These are phyloP conservation scores for Trichophyton schoenleinii DNA, from an alignment of 2,329 filamentous ascomycete genomes.

Conservation along the genomic window DNA sequence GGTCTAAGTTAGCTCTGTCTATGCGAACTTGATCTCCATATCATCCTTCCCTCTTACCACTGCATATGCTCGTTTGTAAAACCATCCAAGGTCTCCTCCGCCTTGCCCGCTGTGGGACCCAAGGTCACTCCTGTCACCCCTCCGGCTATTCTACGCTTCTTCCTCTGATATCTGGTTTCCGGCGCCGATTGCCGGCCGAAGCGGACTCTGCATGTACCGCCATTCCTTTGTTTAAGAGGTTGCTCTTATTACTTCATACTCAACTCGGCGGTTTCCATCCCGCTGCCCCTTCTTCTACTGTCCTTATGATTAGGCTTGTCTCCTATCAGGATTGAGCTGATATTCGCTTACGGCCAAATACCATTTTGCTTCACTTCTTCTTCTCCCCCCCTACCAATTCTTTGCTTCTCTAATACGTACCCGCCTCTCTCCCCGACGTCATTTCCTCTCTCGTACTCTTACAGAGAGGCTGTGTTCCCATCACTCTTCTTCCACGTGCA, in stretches of 20 bases:
- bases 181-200: conserved; percentile 1
- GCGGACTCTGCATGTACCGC: background rate
- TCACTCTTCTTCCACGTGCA: background rate
- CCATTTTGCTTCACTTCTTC: background rate
- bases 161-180: background rate
- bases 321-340: background rate
- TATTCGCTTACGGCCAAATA: background rate
- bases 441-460: background rate
- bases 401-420: background rate
- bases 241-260: conserved; percentile 1
- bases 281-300: background rate
- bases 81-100: background rate
- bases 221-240: conserved; percentile 1
- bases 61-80: conserved; percentile 1
- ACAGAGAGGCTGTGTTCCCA: conserved; percentile 5
- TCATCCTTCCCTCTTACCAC: background rate
- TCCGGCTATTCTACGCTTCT: background rate
- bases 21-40: background rate
- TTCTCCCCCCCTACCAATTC: background rate
- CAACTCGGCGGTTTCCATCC: background rate
- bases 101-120: background rate
- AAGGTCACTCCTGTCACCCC: background rate
- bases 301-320: background rate
- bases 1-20: background rate
- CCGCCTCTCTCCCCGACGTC: background rate